Base-by-base conservation (phyloP, 2,329 filamentous ascomycete genomes). In the Scedosporium minutisporum region DNA sequence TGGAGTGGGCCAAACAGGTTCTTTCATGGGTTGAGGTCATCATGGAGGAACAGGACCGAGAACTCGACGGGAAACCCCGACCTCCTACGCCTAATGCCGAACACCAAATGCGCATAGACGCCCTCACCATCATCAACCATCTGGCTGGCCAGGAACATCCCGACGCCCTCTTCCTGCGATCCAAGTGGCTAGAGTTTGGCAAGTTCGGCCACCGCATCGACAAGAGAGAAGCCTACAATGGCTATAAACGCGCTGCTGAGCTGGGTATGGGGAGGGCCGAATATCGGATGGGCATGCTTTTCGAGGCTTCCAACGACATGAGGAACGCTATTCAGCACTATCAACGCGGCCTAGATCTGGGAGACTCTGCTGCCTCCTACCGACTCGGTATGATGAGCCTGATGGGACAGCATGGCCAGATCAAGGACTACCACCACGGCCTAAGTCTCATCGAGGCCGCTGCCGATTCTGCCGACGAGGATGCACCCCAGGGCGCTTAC, bases 201-300 rank as follows among this genome's bases (percentile, higher is more conserved):
- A 96, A 96, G 72, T 97, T 97, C 71, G 92, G 91, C 46, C 87
- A 88, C 74, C 86, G 92, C 29, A 82, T 92, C 64, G 95, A 99
- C 78, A 96, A 96, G 78, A 93, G 93, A 70, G 93, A 97, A 76
- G 93, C 95, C 6, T 97, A 96, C 72, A 78, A 87, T 65, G 90
- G 89, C 69, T 99, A 97, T 76, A 86, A 87, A 65, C 82, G 88
- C 69, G 90, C 95, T n/a, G 89, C 91, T 33, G 89, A 93, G 68
- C 87, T 90, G 68, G 91, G 91, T 63, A 96, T 93, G 76, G 86
- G 88, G 23, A 83, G 95, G 68, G 93, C 95, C 21, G 91, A 97
- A 74, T 99, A 99, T 74, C 87, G 95, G 57, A 96, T 99, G 77
- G 95, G 95, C 65, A 99, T 97, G 93, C 89, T 97, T 63, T 97